Conservation (phyloP, 441 rosid genomes). For the California macrophylla region DNA sequence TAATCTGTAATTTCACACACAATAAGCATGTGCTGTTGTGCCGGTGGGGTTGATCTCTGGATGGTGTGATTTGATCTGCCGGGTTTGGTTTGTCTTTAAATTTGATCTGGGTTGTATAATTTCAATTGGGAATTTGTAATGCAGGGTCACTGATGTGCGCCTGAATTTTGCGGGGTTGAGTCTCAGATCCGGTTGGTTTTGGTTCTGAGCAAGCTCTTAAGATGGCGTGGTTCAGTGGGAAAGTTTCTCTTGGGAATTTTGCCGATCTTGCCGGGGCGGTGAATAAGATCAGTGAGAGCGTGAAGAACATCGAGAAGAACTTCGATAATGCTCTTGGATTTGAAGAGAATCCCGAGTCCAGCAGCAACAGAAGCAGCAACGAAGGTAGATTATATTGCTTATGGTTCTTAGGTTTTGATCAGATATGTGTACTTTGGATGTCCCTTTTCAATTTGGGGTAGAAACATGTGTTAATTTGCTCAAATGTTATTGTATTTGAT, state of each 20-base stretch:
- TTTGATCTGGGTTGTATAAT: neutral
- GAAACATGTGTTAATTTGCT: neutral
- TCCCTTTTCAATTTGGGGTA: neutral
- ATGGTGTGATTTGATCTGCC: neutral
- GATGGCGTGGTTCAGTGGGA: constrained; percentile 98
- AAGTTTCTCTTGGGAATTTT: constrained; percentile 70
- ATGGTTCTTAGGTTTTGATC: neutral
- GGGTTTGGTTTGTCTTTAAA: neutral
- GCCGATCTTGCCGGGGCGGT: constrained; percentile 98
- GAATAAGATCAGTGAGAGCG: constrained; percentile 93
- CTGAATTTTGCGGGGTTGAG: constrained; percentile 23
- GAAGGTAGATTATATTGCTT: constrained; percentile 35
- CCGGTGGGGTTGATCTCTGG: constrained; percentile 2
- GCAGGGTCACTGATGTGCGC: constrained; percentile 31
- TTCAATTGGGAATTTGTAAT: constrained; percentile 10
- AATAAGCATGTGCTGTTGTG: neutral
- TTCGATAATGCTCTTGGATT: constrained; percentile 88
- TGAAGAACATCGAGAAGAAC: constrained; percentile 93
- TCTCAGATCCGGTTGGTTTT: neutral
- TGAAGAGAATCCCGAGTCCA: constrained; percentile 64
- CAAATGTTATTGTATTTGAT: neutral
- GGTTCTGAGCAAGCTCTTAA: constrained; percentile 10
- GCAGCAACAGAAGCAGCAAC: constrained; percentile 16
- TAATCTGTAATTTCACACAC: neutral
- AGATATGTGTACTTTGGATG: neutral